Evolutionary conservation across 1,284 basidiomycete species (phyloP), one percentile per base, ranked within the genome.

Genomic region (Fomitopsis schrenkii): DNA sequence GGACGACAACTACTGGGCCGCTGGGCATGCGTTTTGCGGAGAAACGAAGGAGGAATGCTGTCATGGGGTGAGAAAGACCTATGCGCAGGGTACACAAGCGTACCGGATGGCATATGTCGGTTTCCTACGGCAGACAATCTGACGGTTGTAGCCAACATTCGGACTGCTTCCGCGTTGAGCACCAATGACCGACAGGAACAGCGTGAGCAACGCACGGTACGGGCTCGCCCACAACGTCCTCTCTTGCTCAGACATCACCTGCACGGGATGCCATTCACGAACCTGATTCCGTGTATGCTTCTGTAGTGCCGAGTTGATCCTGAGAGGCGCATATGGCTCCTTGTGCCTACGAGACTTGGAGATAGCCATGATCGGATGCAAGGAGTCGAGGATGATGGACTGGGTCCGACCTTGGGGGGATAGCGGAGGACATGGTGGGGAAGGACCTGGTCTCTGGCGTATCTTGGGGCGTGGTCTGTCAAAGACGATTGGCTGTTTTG

Each of bases 21-120:
- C 42, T 59, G 67, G 82, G 77, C 9, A 84, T 52, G 26, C 76
- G 75, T 65, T 86, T 74, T 10, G 79, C 72, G 7, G 80, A 78
- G 48, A 92, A 73, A 53, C 90, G 85, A 48, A 92, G 73, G 61
- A 92, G 74, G 65, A 92, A 83, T 68, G 90, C 90, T 91, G 63
- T 12, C 19, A 33, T 15, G 44, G 17, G 22, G 26, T 44, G 26
- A 55, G 22, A 10, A 9, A 22, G 5, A 19, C n/a, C 14, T 30
- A 33, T 35, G 40, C 17, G 33, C 38, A 36, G 12, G 57, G 4
- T 30, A 33, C 48, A 15, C 30, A 22, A 40, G 57, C 75, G 44
- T 64, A 87, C 90, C 89, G 59, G 74, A 75, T 3, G 90, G 90
- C 22, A 91, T 63, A 64, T 79, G 75, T 60, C 79, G 75, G 9